Conservation (phyloP, 331 rosid genomes). For the Stylosanthes scabra region DNA sequence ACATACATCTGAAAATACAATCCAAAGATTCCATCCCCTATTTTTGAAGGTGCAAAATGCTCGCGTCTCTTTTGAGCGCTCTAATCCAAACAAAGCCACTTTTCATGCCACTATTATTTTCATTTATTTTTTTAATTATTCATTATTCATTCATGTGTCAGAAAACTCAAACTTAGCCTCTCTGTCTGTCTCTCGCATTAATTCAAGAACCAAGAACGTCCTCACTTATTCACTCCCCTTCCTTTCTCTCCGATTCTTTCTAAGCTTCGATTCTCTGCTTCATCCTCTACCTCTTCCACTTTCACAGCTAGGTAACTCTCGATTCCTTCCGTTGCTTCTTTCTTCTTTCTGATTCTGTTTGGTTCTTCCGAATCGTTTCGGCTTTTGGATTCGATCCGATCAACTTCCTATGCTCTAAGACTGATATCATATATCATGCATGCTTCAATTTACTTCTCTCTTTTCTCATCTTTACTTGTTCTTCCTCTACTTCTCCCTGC, state of each 20-base stretch:
- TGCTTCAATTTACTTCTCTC: constrained; percentile 28
- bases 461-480: not conserved
- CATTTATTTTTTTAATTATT: not conserved
- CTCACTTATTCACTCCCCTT: not conserved
- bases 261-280: too few relatives aligned
- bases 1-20: constrained; percentile 26
- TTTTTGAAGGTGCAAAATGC: constrained; percentile 72
- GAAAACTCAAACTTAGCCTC: constrained; percentile 6
- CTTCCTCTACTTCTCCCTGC: constrained; percentile 7
- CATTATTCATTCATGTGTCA: not conserved
- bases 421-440: constrained; percentile 5
- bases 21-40: constrained; percentile 76
- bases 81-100: constrained; percentile 65
- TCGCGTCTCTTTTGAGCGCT: constrained; percentile 51
- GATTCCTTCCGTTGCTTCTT: not conserved
- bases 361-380: constrained; percentile 12
- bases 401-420: constrained; percentile 38
- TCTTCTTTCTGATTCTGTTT: constrained; percentile 9
- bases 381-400: constrained; percentile 48
- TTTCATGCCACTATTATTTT: constrained; percentile 32
- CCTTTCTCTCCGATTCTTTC: too few relatives aligned
- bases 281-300: too few relatives aligned
- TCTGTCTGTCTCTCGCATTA: constrained; percentile 40
- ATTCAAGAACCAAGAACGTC: constrained; percentile 40
- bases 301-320: too few relatives aligned